Evolutionary conservation across 2,329 filamentous ascomycete species (phyloP), one percentile per base, ranked within the genome.

Genomic region (Dactylonectria estremocensis): DNA sequence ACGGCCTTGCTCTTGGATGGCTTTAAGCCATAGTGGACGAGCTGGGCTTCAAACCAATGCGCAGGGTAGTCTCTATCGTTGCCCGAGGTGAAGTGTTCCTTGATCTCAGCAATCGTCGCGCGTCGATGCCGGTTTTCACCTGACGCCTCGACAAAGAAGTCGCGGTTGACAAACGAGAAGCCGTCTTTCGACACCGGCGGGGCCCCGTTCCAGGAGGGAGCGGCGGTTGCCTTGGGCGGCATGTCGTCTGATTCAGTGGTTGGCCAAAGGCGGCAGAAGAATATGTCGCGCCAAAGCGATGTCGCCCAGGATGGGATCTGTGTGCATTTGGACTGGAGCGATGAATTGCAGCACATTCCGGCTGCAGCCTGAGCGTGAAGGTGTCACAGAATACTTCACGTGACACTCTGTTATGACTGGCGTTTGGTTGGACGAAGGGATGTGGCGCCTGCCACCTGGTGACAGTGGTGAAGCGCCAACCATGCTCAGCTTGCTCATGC

Each of bases 41-140:
- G 82, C 69, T 92, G 89, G 0, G 89, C 88, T 68, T 89, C 85
- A 65, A 89, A 91, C 86, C 86, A 92, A 69, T 91, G 88, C 1
- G 83, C 88, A 1, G 88, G 84, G 49, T 84, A 84, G 71, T 90
- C 87, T 49, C 80, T 82, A 28, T 80, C 78, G 43, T 69, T 80
- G 45, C 80, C 80, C 6, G 76, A 75, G 50, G 85, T 82, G 68
- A 87, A 85, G 54, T 85, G 80, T 2, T 80, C 76, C 66, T 82
- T 80, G 5, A 88, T 80, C 69, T 88, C 85, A 1, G 79, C 71
- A 3, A 77, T 35, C 1, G 81, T 82, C 1, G 83, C 84, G 4
- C 85, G 85, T 1, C 83, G 81, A 69, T 88, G 85, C 2, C 79
- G 81, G 55, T 85, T 83, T 28, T 81, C 74, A 33, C 80, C 80